Evolutionary conservation across 768 basidiomycete genomes (phyloP).

Genomic region (Calvatia gigantea): DNA sequence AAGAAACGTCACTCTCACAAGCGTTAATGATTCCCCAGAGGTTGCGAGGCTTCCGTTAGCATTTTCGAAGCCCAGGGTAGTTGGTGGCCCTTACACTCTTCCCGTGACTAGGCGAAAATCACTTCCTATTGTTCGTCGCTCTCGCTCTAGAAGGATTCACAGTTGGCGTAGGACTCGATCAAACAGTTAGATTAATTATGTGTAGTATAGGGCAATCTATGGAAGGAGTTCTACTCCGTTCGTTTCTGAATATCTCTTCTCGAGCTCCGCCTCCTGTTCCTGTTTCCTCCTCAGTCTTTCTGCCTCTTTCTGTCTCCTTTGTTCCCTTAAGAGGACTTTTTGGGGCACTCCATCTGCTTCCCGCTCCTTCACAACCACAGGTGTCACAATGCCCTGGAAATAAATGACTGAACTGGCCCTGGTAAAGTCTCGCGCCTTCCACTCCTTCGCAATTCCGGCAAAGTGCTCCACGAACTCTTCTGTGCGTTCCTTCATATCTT

Average conservation of each 20-base stretch:
- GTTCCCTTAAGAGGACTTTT: slow-evolving; percentile 13
- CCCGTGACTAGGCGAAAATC: not conserved
- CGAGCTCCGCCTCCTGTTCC: not conserved
- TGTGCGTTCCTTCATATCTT: slow-evolving; percentile 42
- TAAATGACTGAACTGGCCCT: slow-evolving; percentile 36
- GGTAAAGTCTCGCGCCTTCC: slow-evolving; percentile 40
- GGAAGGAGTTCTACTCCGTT: not conserved
- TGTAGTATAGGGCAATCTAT: slow-evolving; percentile 1
- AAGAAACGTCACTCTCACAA: not conserved
- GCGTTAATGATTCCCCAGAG: not conserved
- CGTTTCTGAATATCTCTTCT: not conserved
- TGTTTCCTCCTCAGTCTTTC: slow-evolving; percentile 19
- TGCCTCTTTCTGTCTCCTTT: slow-evolving; percentile 13
- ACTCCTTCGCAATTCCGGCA: slow-evolving; percentile 50
- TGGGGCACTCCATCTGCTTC: slow-evolving; percentile 10
- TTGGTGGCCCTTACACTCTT: slow-evolving; percentile 9
- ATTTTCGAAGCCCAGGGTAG: not conserved
- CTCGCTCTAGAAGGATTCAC: not conserved
- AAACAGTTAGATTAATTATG: not conserved
- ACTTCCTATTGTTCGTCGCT: not conserved
- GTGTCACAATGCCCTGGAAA: slow-evolving; percentile 34
- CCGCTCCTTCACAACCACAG: not conserved
- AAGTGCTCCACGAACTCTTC: slow-evolving; percentile 39
- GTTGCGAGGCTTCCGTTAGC: not conserved
- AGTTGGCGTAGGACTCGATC: not conserved